Percentiles rank a stretch among this genome's conserved stretches.
These are phyloP conservation scores for Backusella circina DNA, from an alignment of 192 early-diverging fungal genomes.

Conservation along the genomic window DNA sequence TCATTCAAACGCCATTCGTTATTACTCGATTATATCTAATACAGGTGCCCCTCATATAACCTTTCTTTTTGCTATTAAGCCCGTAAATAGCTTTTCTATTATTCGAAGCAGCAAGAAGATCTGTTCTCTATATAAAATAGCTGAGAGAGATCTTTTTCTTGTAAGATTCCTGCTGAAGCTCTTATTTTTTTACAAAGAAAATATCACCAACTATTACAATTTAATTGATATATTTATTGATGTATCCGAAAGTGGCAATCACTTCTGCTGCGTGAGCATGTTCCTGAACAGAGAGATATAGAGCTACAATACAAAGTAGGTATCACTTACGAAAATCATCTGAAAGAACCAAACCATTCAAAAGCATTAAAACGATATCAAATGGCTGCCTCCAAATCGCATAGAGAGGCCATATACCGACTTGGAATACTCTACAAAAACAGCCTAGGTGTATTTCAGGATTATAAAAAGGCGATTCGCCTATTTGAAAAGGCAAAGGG, in stretches of 20 bases:
- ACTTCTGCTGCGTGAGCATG: not conserved
- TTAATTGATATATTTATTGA: not conserved
- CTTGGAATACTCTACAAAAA: not conserved
- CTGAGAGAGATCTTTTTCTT: not conserved
- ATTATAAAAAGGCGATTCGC: not conserved
- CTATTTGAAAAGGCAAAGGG: not conserved
- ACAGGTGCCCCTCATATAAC: not conserved
- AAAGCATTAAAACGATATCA: not conserved
- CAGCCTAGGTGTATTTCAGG: not conserved
- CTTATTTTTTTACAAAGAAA: not conserved
- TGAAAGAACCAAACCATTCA: not conserved
- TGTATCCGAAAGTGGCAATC: not conserved
- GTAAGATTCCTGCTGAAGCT: not conserved
- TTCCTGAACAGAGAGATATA: not conserved
- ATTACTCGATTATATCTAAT: not conserved
- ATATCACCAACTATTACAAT: not conserved
- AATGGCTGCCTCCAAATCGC: not conserved
- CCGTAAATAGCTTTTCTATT: not conserved
- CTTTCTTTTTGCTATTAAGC: not conserved
- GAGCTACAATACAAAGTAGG: not conserved
- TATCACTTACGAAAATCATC: not conserved
- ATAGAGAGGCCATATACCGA: not conserved
- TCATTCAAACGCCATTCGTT: not conserved
- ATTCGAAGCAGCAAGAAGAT: not conserved
- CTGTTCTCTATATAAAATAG: not conserved